Conservation (phyloP, 257 asterid genomes). For the Gentiana straminea region DNA sequence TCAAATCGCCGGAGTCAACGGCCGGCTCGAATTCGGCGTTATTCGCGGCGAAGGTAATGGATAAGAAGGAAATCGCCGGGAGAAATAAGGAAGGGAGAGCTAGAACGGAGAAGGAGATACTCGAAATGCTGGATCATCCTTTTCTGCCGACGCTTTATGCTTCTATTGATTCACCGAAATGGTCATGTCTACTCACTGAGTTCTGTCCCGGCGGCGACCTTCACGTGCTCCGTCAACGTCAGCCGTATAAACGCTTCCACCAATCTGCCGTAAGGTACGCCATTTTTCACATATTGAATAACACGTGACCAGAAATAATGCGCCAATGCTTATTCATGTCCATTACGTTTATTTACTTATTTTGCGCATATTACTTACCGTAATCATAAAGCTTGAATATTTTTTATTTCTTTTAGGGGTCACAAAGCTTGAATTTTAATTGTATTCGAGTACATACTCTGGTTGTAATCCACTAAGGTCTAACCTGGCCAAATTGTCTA, state of each 20-base stretch:
- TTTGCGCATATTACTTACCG: no score
- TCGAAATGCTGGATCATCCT: constrained; percentile 83
- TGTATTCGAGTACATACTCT: no score
- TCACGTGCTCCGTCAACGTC: constrained; percentile 95
- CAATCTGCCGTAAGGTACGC: constrained; percentile 82
- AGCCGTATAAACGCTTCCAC: constrained; percentile 78
- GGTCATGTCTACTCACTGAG: constrained; percentile 85
- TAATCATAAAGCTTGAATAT: neutral
- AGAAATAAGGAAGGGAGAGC: constrained; percentile 90
- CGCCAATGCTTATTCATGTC: neutral
- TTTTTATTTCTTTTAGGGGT: no score
- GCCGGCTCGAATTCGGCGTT: constrained; percentile 18
- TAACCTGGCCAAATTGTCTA: no score
- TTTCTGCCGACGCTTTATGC: constrained; percentile 81
- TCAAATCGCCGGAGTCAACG: constrained; percentile 33
- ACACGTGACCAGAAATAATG: neutral
- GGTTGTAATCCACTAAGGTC: no score
- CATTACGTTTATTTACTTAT: no score
- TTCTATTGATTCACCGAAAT: constrained; percentile 66
- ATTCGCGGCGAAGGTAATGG: constrained; percentile 95
- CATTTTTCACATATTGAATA: neutral
- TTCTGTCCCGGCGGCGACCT: constrained; percentile 98
- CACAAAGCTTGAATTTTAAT: no score
- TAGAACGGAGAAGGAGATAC: constrained; percentile 75
- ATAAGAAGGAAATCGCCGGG: constrained; percentile 60